phyloP scores from a whole-genome alignment of 2,329 filamentous ascomycete genomes.

The Scopulariopsis brevicaulis region DNA sequence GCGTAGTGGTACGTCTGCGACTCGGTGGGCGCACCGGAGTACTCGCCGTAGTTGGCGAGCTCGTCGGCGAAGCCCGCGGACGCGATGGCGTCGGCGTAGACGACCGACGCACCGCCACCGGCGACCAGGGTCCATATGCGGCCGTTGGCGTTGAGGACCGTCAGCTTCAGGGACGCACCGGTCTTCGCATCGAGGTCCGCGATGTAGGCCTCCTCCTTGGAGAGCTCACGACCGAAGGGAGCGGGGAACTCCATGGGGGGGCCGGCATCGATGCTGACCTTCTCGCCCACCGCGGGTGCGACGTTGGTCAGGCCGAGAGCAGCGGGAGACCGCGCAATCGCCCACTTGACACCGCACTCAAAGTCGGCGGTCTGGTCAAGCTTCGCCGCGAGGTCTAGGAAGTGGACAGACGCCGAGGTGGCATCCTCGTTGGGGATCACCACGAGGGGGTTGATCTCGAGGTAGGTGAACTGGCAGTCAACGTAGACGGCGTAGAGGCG shows the following conservation, averaged over 20 bases:
- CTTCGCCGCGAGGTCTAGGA: conserved; percentile 97
- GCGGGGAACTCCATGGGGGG: conserved; percentile 98
- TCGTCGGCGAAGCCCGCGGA: conserved; percentile 91
- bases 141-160: conserved; percentile 81
- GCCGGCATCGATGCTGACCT: conserved; percentile 89
- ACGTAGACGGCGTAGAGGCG: conserved; percentile 68
- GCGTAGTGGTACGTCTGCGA: conserved; percentile 99
- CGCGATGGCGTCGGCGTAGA: conserved; percentile 97
- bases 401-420: conserved; percentile 91
- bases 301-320: conserved; percentile 73
- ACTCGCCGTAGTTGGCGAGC: conserved; percentile 98
- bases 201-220: conserved; percentile 99
- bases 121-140: conserved; percentile 98
- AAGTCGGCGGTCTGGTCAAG: conserved; percentile 98
- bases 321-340: conserved; percentile 80
- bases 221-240: conserved; percentile 95
- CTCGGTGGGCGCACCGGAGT: conserved; percentile 97
- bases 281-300: conserved; percentile 50
- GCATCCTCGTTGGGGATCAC: conserved; percentile 89
- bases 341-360: conserved; percentile 99
- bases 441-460: conserved; percentile 98
- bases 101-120: conserved; percentile 97
- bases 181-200: conserved; percentile 98
- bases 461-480: conserved; percentile 99
- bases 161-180: conserved; percentile 96